phyloP scores from a whole-genome alignment of 202 grass and related monocot genomes.

The Cymbopogon flexuosus region DNA sequence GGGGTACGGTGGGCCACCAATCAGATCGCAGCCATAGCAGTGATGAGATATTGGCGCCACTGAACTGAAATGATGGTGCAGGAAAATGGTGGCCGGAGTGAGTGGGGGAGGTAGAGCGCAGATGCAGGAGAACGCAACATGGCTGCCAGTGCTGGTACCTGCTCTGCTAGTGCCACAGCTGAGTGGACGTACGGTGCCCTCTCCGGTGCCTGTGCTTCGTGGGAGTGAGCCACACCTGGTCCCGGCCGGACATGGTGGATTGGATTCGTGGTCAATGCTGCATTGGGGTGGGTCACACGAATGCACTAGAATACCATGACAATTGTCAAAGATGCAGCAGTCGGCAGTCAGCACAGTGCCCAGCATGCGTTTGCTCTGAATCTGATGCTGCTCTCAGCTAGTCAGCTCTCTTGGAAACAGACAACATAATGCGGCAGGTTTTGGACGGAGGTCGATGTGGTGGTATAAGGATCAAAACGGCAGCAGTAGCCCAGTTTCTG shows the following conservation, averaged over 20 bases:
- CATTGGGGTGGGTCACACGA: not conserved
- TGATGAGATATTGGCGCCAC: not conserved
- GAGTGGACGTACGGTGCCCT: too few species aligned
- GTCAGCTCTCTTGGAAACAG: not conserved
- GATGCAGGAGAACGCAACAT: not conserved
- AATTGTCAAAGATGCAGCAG: not conserved
- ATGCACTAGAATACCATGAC: not conserved
- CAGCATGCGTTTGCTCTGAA: not conserved
- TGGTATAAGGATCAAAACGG: too few species aligned
- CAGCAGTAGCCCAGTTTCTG: too few species aligned
- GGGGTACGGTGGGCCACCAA: too few species aligned
- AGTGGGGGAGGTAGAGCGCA: not conserved
- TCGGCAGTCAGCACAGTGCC: not conserved
- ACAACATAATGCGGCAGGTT: not conserved
- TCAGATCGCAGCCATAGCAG: too few species aligned
- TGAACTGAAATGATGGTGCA: not conserved
- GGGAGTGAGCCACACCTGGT: not conserved
- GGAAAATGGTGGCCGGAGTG: not conserved
- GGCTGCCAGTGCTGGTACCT: not conserved
- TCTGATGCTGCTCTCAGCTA: not conserved
- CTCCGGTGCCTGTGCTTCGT: not conserved
- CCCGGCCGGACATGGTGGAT: not conserved
- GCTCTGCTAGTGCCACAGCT: not conserved
- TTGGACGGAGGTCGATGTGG: too few species aligned
- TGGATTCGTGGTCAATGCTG: not conserved